Evolutionary conservation across 2,329 filamentous ascomycete species (phyloP).

Genomic region (Pseudopyricularia javanii): DNA sequence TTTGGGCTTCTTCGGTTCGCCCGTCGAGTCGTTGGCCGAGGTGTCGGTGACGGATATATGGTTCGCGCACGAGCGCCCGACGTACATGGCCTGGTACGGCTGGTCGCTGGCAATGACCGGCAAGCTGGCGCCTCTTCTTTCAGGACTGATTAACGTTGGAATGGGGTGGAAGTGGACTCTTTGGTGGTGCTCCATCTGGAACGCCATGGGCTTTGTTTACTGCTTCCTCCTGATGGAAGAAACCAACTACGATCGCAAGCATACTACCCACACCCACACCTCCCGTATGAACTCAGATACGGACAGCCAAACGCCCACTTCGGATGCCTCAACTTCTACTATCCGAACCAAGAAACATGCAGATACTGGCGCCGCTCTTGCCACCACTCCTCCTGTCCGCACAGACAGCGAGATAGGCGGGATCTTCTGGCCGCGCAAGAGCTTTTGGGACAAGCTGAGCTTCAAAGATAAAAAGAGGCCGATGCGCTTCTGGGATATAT

Average conservation of each 20-base stretch:
- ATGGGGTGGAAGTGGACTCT: conserved; percentile 35
- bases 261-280: not conserved
- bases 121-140: conserved; percentile 32
- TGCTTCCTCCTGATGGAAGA: conserved; percentile 42
- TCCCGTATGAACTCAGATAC: not conserved
- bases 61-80: conserved; percentile 16
- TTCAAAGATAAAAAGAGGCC: conserved; percentile 16
- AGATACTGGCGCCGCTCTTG: not conserved
- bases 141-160: conserved; percentile 34
- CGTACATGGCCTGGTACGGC: conserved; percentile 29
- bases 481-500: conserved; percentile 18
- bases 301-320: not conserved
- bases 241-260: conserved; percentile 27
- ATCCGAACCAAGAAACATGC: not conserved
- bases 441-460: conserved; percentile 21
- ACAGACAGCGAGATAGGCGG: conserved; percentile 1
- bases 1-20: conserved; percentile 27
- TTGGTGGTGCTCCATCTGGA: conserved; percentile 16
- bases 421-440: conserved; percentile 17
- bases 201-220: conserved; percentile 14
- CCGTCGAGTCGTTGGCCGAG: conserved; percentile 33
- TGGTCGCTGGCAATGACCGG: conserved; percentile 29
- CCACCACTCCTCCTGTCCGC: not conserved
- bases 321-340: not conserved
- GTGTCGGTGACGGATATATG: conserved; percentile 15